Conservation (phyloP, 306 rosid genomes). For the Lablab purpureus region DNA sequence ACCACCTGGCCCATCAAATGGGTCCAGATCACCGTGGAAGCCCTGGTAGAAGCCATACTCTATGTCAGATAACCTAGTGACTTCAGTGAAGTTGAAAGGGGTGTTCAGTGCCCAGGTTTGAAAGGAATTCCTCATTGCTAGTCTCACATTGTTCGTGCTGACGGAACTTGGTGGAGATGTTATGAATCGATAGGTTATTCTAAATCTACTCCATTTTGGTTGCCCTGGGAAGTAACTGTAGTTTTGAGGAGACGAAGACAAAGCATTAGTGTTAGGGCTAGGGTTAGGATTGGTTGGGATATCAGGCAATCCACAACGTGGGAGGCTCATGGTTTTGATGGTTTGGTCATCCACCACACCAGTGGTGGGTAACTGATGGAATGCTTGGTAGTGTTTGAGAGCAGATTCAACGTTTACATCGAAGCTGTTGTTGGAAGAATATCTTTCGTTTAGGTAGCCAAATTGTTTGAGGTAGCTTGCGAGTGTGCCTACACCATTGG, state of each 20-base stretch:
- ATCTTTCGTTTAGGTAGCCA: not conserved
- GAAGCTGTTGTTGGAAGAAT: not conserved
- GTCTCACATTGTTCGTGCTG: not conserved
- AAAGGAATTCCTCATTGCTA: not conserved
- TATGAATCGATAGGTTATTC: not conserved
- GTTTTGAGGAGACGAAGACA: not conserved
- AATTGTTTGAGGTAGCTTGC: not conserved
- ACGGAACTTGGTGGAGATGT: not conserved
- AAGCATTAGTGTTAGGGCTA: not conserved
- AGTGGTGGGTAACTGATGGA: not conserved
- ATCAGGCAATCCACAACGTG: not conserved
- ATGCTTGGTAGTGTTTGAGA: not conserved
- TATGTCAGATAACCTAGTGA: not conserved
- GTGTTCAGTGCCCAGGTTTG: not conserved
- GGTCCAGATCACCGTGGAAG: not conserved
- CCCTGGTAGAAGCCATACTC: not conserved
- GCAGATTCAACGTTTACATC: not conserved
- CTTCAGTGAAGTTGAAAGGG: not conserved
- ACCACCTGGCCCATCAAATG: not conserved
- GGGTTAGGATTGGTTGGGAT: not conserved
- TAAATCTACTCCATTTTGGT: not conserved
- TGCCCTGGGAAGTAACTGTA: not conserved
- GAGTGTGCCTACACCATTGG: not conserved
- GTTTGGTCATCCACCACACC: not conserved
- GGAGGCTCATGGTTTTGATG: not conserved